Percentiles rank a stretch among this genome's conserved stretches.
Conservation (phyloP, 2,329 filamentous ascomycete species). For the Cercospora sp. region DNA sequence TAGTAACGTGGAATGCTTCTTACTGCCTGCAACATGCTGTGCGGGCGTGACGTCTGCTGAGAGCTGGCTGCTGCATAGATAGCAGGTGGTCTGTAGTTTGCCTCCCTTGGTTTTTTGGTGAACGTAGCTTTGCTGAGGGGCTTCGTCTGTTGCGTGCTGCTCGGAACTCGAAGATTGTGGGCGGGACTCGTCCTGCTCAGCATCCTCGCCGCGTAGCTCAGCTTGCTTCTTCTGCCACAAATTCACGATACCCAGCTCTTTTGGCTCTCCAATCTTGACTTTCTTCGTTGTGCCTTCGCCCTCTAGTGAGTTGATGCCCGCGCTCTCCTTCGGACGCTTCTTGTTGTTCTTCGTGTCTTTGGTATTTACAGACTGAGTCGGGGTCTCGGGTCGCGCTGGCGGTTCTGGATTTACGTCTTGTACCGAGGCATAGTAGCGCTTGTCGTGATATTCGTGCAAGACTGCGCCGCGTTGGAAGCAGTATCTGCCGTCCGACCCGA, state of each 20-base stretch:
- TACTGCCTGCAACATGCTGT: conserved; percentile 60
- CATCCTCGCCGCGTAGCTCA: conserved; percentile 29
- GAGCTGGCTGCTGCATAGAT: conserved; percentile 30
- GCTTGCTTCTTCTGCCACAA: conserved; percentile 33
- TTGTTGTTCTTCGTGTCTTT: conserved; percentile 23
- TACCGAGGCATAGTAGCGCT: conserved; percentile 28
- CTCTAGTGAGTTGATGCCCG: conserved; percentile 15
- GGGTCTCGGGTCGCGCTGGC: conserved; percentile 16
- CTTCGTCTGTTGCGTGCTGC: conserved; percentile 2
- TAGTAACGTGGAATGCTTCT: conserved; percentile 58
- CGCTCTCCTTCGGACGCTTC: conserved; percentile 21
- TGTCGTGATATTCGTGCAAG: conserved; percentile 27
- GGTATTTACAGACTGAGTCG: neutral
- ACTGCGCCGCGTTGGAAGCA: conserved; percentile 21
- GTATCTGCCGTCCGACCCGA: conserved; percentile 41
- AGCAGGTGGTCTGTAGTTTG: conserved; percentile 27
- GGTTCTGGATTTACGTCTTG: conserved; percentile 27
- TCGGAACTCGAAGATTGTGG: conserved; percentile 21
- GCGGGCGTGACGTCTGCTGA: conserved; percentile 42
- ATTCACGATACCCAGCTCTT: conserved; percentile 24
- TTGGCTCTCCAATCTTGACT: conserved; percentile 48
- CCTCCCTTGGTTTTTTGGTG: conserved; percentile 14
- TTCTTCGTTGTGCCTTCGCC: conserved; percentile 55
- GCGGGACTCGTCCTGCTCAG: conserved; percentile 10
- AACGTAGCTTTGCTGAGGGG: conserved; percentile 21